These are phyloP conservation scores for Fusarium floridanum DNA, from an alignment of 2,329 filamentous ascomycete genomes.

Conservation along the genomic window DNA sequence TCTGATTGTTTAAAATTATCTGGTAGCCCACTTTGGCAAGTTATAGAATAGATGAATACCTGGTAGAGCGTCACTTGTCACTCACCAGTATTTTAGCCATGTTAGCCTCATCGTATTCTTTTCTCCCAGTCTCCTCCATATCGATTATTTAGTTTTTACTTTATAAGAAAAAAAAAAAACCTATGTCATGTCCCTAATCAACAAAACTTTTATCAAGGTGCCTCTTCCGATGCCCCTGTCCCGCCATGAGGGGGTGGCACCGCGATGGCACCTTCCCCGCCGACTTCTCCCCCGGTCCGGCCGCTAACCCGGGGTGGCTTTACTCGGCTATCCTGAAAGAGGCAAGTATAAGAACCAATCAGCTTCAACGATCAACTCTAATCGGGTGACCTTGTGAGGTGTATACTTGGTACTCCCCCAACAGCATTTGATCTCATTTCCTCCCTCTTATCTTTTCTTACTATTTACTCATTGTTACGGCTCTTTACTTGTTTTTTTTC, in stretches of 20 bases:
- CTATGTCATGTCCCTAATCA: not conserved
- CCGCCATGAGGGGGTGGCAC: not conserved
- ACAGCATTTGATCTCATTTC: not conserved
- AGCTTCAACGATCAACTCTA: not conserved
- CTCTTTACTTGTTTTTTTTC: too few relatives aligned
- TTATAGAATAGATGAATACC: not conserved
- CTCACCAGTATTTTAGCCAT: too few relatives aligned
- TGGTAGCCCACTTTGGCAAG: too few relatives aligned
- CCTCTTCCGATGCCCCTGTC: not conserved
- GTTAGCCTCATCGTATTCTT: not conserved
- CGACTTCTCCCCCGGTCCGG: not conserved
- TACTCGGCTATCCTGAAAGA: not conserved
- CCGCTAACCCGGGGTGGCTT: not conserved
- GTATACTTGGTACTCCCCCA: not conserved
- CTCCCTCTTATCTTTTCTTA: too few relatives aligned
- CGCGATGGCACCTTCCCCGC: not conserved
- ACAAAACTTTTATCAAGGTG: not conserved
- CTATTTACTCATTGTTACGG: too few relatives aligned
- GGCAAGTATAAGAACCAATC: not conserved
- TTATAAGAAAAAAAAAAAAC: not conserved
- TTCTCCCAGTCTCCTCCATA: not conserved
- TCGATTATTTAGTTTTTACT: not conserved
- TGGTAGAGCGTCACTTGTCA: not conserved
- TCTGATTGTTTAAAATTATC: not conserved
- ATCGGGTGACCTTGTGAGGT: not conserved